These are phyloP conservation scores for Tricholoma bakamatsutake DNA, from an alignment of 768 basidiomycete species.

Conservation along the genomic window DNA sequence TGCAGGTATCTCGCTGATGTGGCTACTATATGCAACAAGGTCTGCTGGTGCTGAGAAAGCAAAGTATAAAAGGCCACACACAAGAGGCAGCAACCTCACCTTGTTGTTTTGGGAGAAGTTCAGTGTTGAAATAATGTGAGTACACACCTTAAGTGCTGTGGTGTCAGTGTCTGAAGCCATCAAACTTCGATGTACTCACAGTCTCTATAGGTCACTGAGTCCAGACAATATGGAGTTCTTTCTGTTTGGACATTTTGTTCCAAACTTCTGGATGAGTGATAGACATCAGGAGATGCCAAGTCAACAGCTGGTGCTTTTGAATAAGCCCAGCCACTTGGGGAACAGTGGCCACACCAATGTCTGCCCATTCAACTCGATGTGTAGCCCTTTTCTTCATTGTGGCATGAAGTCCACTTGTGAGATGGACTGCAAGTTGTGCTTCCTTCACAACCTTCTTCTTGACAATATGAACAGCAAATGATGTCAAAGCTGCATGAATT, in stretches of 20 bases:
- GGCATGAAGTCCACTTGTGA: no score
- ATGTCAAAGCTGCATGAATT: no score
- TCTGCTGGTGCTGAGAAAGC: slow-evolving; percentile 11
- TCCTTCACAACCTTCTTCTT: no score
- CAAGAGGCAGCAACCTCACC: slow-evolving; percentile 15
- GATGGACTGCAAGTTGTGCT: no score
- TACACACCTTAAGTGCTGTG: slow-evolving; percentile 4
- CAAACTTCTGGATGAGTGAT: neutral
- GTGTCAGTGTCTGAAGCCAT: neutral
- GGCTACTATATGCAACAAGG: slow-evolving; percentile 11
- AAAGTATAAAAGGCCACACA: slow-evolving; percentile 15
- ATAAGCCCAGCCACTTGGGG: neutral
- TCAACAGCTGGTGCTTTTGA: neutral
- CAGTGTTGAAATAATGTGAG: slow-evolving; percentile 6
- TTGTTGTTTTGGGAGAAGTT: slow-evolving; percentile 11
- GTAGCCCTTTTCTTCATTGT: neutral
- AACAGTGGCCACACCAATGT: neutral
- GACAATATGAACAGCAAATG: no score
- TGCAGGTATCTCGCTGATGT: slow-evolving; percentile 11
- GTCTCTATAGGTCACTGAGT: neutral
- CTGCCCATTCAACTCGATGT: neutral
- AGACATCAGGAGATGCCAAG: neutral
- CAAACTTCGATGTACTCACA: neutral
- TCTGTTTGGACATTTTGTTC: neutral
- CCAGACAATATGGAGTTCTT: neutral